A percentile compares a stretch with the other conserved stretches of the same genome.
Evolutionary conservation across 768 basidiomycete species (phyloP).

Genomic region (Pleurotus djamor): DNA sequence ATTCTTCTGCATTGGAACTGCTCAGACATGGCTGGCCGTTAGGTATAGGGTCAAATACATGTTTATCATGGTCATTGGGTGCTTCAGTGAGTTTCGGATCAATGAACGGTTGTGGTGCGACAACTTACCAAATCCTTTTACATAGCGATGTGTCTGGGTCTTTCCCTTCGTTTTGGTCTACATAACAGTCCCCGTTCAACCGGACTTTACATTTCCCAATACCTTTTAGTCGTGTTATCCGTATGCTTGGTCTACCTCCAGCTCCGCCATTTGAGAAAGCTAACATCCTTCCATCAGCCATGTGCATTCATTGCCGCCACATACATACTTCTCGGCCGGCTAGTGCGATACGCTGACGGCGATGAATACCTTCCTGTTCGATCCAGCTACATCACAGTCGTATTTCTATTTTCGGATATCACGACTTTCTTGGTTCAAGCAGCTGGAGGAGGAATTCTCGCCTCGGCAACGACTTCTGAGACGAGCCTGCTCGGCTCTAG

Average conservation of each 20-base stretch:
- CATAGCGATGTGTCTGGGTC: conserved; percentile 57
- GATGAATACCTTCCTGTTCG: conserved; percentile 47
- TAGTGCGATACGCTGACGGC: conserved; percentile 48
- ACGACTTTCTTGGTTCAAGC: conserved; percentile 69
- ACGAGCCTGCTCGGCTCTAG: conserved; percentile 27
- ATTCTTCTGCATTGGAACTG: conserved; percentile 35
- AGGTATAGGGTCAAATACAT: conserved; percentile 55
- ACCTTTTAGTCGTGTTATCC: conserved; percentile 59
- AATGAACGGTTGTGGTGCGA: background rate
- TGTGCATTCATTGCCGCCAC: conserved; percentile 74
- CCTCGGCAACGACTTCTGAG: conserved; percentile 30
- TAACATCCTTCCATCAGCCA: conserved; percentile 33
- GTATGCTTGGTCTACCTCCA: conserved; percentile 26
- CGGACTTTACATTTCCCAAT: conserved; percentile 52
- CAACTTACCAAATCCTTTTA: background rate
- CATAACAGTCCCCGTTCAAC: conserved; percentile 51
- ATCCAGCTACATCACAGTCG: conserved; percentile 46
- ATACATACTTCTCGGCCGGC: conserved; percentile 65
- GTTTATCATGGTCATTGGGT: conserved; percentile 61
- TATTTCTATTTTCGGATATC: conserved; percentile 64
- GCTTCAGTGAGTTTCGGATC: conserved; percentile 42
- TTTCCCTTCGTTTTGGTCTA: conserved; percentile 54
- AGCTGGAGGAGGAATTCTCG: conserved; percentile 44
- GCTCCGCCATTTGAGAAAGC: background rate
- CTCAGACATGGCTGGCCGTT: conserved; percentile 39